These are phyloP conservation scores for Phyllosticta capitalensis DNA, from an alignment of 2,329 filamentous ascomycete genomes.

Conservation along the genomic window DNA sequence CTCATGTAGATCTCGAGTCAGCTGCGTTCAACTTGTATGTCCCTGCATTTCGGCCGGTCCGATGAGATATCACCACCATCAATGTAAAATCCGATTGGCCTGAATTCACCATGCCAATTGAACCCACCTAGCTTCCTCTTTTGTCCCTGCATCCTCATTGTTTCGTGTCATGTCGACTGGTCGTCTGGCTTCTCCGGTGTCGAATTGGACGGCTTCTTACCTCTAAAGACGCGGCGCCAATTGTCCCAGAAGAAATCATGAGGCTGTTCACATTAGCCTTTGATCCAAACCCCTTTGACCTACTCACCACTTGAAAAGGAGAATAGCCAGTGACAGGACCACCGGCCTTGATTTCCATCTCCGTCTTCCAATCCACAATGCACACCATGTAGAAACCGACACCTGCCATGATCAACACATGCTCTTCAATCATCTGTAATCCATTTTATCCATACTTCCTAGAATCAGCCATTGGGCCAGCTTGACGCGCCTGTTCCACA, in stretches of 20 bases:
- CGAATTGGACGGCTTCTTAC: neutral
- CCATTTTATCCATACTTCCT: slow-evolving; percentile 35
- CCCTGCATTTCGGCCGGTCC: too few species aligned
- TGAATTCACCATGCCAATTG: too few species aligned
- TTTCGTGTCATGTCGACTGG: neutral
- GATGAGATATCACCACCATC: too few species aligned
- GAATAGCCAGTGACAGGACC: neutral
- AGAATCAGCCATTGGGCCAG: slow-evolving; percentile 55
- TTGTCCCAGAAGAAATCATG: neutral
- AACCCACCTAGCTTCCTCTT: neutral
- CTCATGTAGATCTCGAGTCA: neutral
- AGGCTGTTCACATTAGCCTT: neutral
- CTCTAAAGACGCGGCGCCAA: neutral
- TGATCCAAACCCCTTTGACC: neutral
- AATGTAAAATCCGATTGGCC: too few species aligned
- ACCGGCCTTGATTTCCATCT: neutral
- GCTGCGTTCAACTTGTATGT: too few species aligned
- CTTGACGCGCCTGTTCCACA: slow-evolving; percentile 56
- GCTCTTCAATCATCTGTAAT: neutral
- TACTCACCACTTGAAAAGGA: neutral
- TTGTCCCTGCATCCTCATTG: neutral
- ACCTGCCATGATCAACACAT: slow-evolving; percentile 18
- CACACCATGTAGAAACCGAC: neutral
- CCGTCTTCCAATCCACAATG: neutral
- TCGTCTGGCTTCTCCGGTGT: neutral